These are phyloP conservation scores for Fraxinus ornus DNA, from an alignment of 305 asterid genomes.

Conservation along the genomic window DNA sequence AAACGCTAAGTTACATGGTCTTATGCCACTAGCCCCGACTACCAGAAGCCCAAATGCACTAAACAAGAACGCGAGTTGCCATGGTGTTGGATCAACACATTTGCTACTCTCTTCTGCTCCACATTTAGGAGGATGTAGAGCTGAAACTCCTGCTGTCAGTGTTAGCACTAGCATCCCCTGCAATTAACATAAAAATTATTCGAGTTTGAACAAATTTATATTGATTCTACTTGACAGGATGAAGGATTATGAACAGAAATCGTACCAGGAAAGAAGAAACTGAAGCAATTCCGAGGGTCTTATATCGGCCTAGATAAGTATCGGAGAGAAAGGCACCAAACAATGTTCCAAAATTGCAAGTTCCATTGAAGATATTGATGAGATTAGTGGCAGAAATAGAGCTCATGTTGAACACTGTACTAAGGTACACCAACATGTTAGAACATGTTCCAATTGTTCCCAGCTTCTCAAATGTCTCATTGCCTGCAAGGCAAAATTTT, in stretches of 20 bases:
- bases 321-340: conserved; percentile 45
- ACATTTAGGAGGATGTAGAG: conserved; percentile 49
- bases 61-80: conserved; percentile 44
- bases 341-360: conserved; percentile 72
- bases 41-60: conserved; percentile 38
- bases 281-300: conserved; percentile 29
- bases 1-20: conserved; percentile 72
- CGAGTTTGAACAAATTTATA: not conserved
- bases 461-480: conserved; percentile 83
- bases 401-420: conserved; percentile 62
- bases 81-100: conserved; percentile 42
- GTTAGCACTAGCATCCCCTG: conserved; percentile 77
- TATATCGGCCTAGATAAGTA: conserved; percentile 36
- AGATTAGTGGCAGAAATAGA: conserved; percentile 63
- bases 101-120: not conserved
- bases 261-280: conserved; percentile 33
- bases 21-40: conserved; percentile 65
- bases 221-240: not conserved
- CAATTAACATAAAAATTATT: not conserved
- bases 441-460: conserved; percentile 74
- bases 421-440: conserved; percentile 60
- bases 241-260: not conserved
- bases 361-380: conserved; percentile 65
- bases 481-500: conserved; percentile 39
- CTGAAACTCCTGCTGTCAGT: conserved; percentile 52